These are phyloP conservation scores for Cyclotella atomus DNA, from an alignment of 108 stramenopile genomes.

Conservation along the genomic window DNA sequence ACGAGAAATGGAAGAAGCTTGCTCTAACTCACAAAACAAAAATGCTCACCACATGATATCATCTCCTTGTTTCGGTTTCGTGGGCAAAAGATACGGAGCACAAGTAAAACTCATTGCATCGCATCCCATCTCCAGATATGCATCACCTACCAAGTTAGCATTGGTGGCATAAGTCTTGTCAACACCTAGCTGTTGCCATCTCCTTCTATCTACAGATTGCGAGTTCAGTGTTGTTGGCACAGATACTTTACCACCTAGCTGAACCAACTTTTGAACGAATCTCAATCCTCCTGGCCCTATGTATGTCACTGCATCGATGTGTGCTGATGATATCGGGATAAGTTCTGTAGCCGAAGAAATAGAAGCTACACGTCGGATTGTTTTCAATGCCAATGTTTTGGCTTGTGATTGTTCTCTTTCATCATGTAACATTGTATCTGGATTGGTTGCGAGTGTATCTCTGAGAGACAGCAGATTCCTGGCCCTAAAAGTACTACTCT, in stretches of 20 bases:
- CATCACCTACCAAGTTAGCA: conserved; percentile 69
- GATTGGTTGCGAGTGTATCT: not conserved
- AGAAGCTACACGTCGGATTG: conserved; percentile 61
- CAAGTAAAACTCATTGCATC: conserved; percentile 71
- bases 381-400: conserved; percentile 54
- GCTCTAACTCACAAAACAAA: not conserved
- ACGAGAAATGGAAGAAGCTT: not conserved
- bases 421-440: not conserved
- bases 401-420: conserved; percentile 22
- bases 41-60: conserved; percentile 61
- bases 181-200: conserved; percentile 72
- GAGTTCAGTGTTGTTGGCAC: conserved; percentile 86
- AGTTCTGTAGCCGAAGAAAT: conserved; percentile 36
- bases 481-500: not conserved
- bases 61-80: conserved; percentile 42
- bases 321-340: conserved; percentile 57
- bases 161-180: conserved; percentile 37
- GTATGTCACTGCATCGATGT: conserved; percentile 88
- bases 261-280: conserved; percentile 66
- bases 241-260: conserved; percentile 64
- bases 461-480: conserved; percentile 22
- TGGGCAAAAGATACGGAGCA: conserved; percentile 78
- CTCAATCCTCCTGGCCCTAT: conserved; percentile 76
- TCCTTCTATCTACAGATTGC: conserved; percentile 70
- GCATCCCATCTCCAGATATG: conserved; percentile 77